Percentiles rank a stretch among this genome's conserved stretches.
Conservation (phyloP, 345 rosid species). For the Syzygium grande region DNA sequence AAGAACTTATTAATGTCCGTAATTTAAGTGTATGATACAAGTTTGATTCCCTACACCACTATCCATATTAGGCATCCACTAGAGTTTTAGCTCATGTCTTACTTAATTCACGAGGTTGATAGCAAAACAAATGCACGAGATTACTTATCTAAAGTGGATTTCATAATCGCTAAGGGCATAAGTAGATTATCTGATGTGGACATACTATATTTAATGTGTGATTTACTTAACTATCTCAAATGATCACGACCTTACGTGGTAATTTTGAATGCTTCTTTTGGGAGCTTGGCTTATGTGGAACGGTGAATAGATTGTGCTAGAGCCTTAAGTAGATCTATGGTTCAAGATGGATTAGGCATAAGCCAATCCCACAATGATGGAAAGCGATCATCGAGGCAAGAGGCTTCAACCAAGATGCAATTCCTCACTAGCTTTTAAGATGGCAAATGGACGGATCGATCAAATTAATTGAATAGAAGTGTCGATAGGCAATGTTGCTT, state of each 20-base stretch:
- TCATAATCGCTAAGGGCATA: neutral
- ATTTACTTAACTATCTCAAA: neutral
- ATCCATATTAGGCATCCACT: neutral
- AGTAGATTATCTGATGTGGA: neutral
- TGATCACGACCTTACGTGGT: neutral
- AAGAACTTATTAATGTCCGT: neutral
- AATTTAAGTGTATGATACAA: neutral
- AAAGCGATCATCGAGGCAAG: neutral
- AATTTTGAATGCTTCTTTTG: neutral
- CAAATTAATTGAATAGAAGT: neutral
- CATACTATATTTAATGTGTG: neutral
- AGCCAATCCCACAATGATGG: neutral
- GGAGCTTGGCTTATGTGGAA: neutral
- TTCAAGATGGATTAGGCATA: neutral
- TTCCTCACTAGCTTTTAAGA: neutral
- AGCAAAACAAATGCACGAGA: neutral
- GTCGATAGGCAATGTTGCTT: neutral
- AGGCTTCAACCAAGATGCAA: neutral
- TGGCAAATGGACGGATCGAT: neutral
- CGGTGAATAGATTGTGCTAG: neutral
- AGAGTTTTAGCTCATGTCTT: neutral
- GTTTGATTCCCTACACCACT: neutral
- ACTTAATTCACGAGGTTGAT: neutral
- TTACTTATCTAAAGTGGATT: neutral
- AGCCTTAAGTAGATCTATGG: neutral